Conservation (phyloP, 306 rosid species). For the Clitoria ternatea region DNA sequence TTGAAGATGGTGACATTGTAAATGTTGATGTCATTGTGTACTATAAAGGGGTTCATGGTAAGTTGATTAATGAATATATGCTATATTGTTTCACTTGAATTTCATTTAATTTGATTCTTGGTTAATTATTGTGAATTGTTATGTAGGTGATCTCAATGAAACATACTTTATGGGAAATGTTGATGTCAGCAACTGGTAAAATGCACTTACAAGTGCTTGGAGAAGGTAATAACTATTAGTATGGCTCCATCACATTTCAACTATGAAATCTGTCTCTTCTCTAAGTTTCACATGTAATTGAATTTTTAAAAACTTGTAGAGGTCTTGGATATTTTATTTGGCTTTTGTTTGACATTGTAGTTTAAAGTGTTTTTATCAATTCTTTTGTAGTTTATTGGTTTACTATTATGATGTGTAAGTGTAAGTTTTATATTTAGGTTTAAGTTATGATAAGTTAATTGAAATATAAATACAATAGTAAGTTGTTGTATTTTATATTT, state of each 20-base stretch:
- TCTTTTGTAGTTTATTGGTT: too few species aligned
- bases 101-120: neutral
- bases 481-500: too few species aligned
- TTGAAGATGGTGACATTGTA: constrained; percentile 94
- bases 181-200: constrained; percentile 29
- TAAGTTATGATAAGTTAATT: too few species aligned
- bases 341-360: neutral
- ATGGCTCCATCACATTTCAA: constrained; percentile 15
- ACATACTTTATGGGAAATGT: constrained; percentile 96
- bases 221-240: too few species aligned
- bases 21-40: constrained; percentile 83
- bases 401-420: too few species aligned
- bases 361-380: neutral
- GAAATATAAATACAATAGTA: too few species aligned
- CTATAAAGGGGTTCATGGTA: constrained; percentile 93
- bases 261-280: neutral
- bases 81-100: neutral
- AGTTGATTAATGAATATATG: constrained; percentile 13
- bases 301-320: neutral
- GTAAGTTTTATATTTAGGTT: too few species aligned
- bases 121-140: constrained; percentile 12
- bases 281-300: neutral
- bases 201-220: too few species aligned
- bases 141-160: constrained; percentile 89
- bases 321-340: neutral